Percentiles rank a stretch among this genome's conserved stretches.
These are phyloP conservation scores for Fraxinus excelsior DNA, from an alignment of 257 asterid genomes.

Conservation along the genomic window DNA sequence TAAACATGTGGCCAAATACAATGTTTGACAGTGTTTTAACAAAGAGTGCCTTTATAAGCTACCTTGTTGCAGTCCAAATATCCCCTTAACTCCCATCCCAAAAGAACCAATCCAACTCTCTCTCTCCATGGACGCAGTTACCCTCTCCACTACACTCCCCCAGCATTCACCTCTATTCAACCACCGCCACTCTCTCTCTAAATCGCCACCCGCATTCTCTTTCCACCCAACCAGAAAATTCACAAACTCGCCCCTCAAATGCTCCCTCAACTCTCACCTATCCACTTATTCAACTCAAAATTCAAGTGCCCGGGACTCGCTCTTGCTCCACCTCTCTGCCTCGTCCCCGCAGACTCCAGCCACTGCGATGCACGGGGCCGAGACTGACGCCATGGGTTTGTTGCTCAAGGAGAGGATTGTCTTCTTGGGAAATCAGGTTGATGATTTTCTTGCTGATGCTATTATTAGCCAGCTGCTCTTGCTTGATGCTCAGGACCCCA, in stretches of 20 bases:
- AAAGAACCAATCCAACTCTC: too few species aligned
- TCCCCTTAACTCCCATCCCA: too few species aligned
- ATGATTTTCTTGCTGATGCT: conserved; percentile 86
- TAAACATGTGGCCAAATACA: too few species aligned
- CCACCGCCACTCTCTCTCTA: too few species aligned
- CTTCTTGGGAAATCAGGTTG: conserved; percentile 71
- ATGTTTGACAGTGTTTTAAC: too few species aligned
- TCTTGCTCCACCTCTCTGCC: conserved; percentile 39
- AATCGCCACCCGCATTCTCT: conserved; percentile 19
- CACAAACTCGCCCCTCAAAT: conserved; percentile 32
- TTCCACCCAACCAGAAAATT: conserved; percentile 23
- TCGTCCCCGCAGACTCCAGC: conserved; percentile 59
- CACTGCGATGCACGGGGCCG: conserved; percentile 72
- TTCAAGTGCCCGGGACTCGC: conserved; percentile 33
- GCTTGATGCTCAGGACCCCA: conserved; percentile 85
- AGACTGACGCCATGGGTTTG: conserved; percentile 82
- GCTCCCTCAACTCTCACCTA: too few species aligned
- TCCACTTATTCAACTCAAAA: neutral
- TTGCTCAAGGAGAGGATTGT: conserved; percentile 88
- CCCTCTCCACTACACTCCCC: too few species aligned
- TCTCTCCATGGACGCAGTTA: too few species aligned
- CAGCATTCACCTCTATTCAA: too few species aligned
- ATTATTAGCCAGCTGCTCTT: conserved; percentile 80
- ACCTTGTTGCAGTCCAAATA: too few species aligned
- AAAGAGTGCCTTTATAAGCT: too few species aligned